Evolutionary conservation across 805 yeast genomes (phyloP), one percentile per base, ranked within the genome.

Genomic region (Candida awuae): DNA sequence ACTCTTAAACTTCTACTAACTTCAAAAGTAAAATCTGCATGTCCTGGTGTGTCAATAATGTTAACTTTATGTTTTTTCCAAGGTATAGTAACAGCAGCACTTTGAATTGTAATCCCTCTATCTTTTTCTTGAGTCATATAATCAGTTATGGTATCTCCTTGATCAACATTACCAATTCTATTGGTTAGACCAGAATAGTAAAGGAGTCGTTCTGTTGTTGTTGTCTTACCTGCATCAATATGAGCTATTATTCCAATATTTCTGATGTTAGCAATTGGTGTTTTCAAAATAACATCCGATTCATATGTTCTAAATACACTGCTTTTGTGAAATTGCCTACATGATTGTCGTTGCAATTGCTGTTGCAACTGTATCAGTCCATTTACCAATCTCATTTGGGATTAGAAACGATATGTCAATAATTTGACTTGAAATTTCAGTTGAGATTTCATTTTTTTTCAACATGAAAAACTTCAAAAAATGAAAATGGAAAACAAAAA

Each of bases 231-330:
- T 3, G 98, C 98, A 66, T 92, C 98, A 38, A 92, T 92, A 57
- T 92, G 98, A n/a, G 98, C 98, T 29, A 92, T 87, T 50, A 92
- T 86, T 2, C 98, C 98, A 25, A 92, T 84, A 60, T 92, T 90
- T 44, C 98, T 66, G 18, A 82, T 71, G 38, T 63, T 63, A n/a
- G 42, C 21, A 14, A 59, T 41, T 8, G 58, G 48, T 1, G 57
- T 48, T 30, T 47, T 49, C 27, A 48, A 37, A 3, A 49, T 38
- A 18, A 46, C 22, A n/a, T 50, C 49, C 3, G 50, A 39, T 21
- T 50, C 42, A 22, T 45, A 47, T 28, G 43, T 25, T 19, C 27
- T 31, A 5, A 22, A 18, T 3, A 26, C 25, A 12, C 12, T 25
- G n/a, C 14, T 12, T 25, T 5, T 7, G 28, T 25, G 28, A 14